Evolutionary conservation across 176 grass and related monocot genomes (phyloP), one percentile per base, ranked within the genome.

Genomic region (Triticum monococcum): DNA sequence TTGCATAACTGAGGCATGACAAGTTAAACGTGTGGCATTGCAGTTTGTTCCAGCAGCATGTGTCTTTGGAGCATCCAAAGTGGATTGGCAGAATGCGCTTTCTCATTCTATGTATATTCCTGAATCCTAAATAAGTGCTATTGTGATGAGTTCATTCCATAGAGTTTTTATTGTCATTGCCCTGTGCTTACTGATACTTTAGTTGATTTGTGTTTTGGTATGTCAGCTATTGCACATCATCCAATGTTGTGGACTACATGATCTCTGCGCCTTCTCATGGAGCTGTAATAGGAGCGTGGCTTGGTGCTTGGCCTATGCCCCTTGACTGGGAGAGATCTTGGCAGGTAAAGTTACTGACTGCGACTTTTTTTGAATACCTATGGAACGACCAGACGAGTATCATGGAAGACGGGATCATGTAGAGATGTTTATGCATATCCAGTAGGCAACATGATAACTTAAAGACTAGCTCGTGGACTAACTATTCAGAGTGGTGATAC

Each of bases 241-340:
- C 50, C 64, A 41, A 94, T 90, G 76, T n/a, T 72, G 80, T 79
- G 16, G 78, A 94, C 82, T 94, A 86, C 74, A 86, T 99, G 92
- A 89, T 96, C 48, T 94, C 90, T 72, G 87, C 86, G n/a, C 94
- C 97, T 75, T 93, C 89, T 46, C 83, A 93, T 88, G 97, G 94
- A 80, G 90, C 97, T 87, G 77, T 99, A 46, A 56, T 99, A 31
- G 97, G 97, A 87, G 94, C 92, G 77, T 99, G 97, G 97, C 65
- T 99, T 52, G 90, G 94, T 87, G 92, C 92, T 85, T 99, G 93
- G 92, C 94, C 97, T 59, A 99, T 96, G 97, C 97, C 94, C 45
- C 97, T 99, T 76, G 97, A 99, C 56, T 96, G 94, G 97, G 97
- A 99, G 75, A 96, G 92, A 48, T 85, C 88, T 56, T 96, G 97